phyloP scores from a whole-genome alignment of 2,329 filamentous ascomycete species.

The Madurella mycetomatis region DNA sequence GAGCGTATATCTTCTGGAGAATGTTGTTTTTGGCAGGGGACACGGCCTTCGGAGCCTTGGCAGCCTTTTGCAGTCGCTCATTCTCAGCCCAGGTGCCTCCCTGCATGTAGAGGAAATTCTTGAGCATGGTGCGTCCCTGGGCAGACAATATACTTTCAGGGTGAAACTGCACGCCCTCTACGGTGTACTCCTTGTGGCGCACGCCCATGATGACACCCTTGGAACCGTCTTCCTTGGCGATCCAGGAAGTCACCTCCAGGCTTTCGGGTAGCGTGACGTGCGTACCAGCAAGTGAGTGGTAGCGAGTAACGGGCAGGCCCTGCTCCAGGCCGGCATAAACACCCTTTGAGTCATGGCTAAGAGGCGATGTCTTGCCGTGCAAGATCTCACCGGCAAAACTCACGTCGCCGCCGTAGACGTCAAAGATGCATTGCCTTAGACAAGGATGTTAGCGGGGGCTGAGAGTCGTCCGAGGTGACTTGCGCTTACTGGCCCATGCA shows the following conservation, averaged over 20 bases:
- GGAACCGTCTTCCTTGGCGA: slow-evolving; percentile 67
- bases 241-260: slow-evolving; percentile 89
- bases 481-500: slow-evolving; percentile 87
- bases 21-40: slow-evolving; percentile 65
- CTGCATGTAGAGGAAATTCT: slow-evolving; percentile 83
- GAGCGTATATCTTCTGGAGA: slow-evolving; percentile 82
- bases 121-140: slow-evolving; percentile 82
- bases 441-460: slow-evolving; percentile 16
- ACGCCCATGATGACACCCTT: slow-evolving; percentile 95
- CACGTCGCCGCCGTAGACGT: slow-evolving; percentile 86
- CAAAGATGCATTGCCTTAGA: slow-evolving; percentile 84
- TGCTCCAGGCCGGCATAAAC: slow-evolving; percentile 80
- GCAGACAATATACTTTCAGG: slow-evolving; percentile 95
- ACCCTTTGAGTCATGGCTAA: slow-evolving; percentile 87
- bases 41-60: slow-evolving; percentile 25
- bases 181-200: slow-evolving; percentile 80
- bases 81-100: slow-evolving; percentile 91
- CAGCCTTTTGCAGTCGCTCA: slow-evolving; percentile 48
- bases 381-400: slow-evolving; percentile 92
- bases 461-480: neutral
- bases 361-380: slow-evolving; percentile 91
- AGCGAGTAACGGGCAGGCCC: slow-evolving; percentile 82
- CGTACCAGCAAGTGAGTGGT: slow-evolving; percentile 93
- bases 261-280: slow-evolving; percentile 79
- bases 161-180: slow-evolving; percentile 98